These are phyloP conservation scores for Cercophora scortea DNA, from an alignment of 495 filamentous ascomycete genomes.

Conservation along the genomic window DNA sequence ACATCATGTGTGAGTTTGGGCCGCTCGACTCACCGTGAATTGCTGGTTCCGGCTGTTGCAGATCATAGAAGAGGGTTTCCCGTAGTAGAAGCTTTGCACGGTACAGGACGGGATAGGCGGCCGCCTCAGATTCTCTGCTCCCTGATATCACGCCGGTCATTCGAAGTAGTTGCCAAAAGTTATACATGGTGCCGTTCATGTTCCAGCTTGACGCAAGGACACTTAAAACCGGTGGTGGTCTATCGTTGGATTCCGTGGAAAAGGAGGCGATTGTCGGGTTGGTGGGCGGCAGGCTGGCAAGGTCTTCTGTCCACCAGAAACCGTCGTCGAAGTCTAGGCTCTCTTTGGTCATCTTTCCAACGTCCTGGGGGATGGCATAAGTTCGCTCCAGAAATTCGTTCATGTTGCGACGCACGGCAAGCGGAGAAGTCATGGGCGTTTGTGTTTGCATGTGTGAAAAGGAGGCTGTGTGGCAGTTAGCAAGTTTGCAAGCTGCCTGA, in stretches of 20 bases:
- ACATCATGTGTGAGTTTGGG: slow-evolving; percentile 21
- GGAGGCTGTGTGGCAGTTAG: slow-evolving; percentile 20
- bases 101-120: slow-evolving; percentile 35
- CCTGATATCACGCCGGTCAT: slow-evolving; percentile 34
- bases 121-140: slow-evolving; percentile 31
- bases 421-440: slow-evolving; percentile 41
- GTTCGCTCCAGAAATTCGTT: slow-evolving; percentile 41
- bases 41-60: slow-evolving; percentile 39
- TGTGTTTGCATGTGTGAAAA: slow-evolving; percentile 37
- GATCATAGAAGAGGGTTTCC: slow-evolving; percentile 41
- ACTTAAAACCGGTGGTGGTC: slow-evolving; percentile 34
- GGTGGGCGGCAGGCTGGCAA: slow-evolving; percentile 33
- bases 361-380: slow-evolving; percentile 29
- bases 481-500: neutral
- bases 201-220: slow-evolving; percentile 43
- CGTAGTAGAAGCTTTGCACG: slow-evolving; percentile 41
- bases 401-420: slow-evolving; percentile 40
- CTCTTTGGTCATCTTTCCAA: slow-evolving; percentile 30
- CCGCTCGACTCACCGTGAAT: slow-evolving; percentile 34
- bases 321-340: slow-evolving; percentile 41
- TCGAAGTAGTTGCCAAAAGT: slow-evolving; percentile 40
- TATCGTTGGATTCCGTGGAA: slow-evolving; percentile 29
- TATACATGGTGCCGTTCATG: slow-evolving; percentile 29
- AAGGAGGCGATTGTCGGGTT: slow-evolving; percentile 35
- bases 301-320: slow-evolving; percentile 46